Conservation (phyloP, 106 monocot species). For the Posidonia australis region DNA sequence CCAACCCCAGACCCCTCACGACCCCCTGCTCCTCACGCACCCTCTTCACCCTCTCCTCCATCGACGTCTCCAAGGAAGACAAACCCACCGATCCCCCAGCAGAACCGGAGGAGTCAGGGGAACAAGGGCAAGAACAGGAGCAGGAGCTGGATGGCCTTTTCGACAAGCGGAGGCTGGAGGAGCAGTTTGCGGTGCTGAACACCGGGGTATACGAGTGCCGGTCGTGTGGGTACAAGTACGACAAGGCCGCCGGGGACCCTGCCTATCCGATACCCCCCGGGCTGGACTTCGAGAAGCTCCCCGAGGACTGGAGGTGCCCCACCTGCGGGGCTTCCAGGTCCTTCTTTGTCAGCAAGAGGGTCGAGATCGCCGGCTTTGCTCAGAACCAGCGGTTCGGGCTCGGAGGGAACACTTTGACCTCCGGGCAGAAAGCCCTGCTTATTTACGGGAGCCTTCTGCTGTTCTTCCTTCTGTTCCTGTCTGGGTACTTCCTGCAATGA, state of each 20-base stretch:
- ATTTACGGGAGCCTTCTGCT: slow-evolving; percentile 67
- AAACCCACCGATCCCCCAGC: slow-evolving; percentile 16
- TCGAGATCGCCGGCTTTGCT: slow-evolving; percentile 91
- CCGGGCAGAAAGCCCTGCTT: slow-evolving; percentile 64
- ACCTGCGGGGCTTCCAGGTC: slow-evolving; percentile 83
- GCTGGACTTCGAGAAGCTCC: slow-evolving; percentile 55
- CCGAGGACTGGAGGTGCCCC: slow-evolving; percentile 90
- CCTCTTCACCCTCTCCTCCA: slow-evolving; percentile 21
- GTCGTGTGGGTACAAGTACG: slow-evolving; percentile 74
- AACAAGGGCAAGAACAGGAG: background rate
- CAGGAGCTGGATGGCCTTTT: slow-evolving; percentile 4
- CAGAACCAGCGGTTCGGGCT: slow-evolving; percentile 90
- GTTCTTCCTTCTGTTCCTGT: slow-evolving; percentile 55
- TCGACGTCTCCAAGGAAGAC: slow-evolving; percentile 76
- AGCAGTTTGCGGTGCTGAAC: slow-evolving; percentile 78
- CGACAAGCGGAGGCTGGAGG: slow-evolving; percentile 46
- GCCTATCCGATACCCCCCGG: slow-evolving; percentile 83
- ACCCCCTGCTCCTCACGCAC: background rate
- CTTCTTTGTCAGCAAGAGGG: slow-evolving; percentile 83
- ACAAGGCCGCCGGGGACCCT: slow-evolving; percentile 61
- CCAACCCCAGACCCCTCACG: background rate
- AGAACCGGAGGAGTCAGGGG: background rate
- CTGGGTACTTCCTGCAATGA: slow-evolving; percentile 86
- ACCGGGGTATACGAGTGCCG: slow-evolving; percentile 81
- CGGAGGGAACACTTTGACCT: slow-evolving; percentile 69